A percentile compares a stretch with the other conserved stretches of the same genome.
Evolutionary conservation across 2,329 filamentous ascomycete species (phyloP).

Genomic region (Cercospora zeae-maydis): DNA sequence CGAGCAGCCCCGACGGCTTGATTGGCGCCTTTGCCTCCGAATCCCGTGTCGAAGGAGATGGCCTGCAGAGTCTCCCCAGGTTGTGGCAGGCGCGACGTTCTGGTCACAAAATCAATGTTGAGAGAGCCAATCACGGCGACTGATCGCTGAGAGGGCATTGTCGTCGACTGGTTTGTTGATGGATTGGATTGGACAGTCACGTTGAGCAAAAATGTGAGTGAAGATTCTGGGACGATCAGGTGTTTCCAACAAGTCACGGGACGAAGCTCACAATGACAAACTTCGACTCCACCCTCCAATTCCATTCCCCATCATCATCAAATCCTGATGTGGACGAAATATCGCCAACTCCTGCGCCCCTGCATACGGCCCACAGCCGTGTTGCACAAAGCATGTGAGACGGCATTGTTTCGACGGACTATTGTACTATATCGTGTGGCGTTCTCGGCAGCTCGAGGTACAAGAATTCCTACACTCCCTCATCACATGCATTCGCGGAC

Average conservation of each 20-base stretch:
- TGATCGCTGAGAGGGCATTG: slow-evolving; percentile 11
- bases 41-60: slow-evolving; percentile 71
- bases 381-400: neutral
- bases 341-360: neutral
- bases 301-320: neutral
- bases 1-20: slow-evolving; percentile 63
- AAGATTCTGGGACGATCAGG: neutral
- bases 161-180: neutral
- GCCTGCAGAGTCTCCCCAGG: slow-evolving; percentile 86
- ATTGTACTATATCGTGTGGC: no score
- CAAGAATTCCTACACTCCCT: no score
- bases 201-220: neutral
- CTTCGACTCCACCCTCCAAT: neutral
- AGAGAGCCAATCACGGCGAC: slow-evolving; percentile 85
- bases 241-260: neutral
- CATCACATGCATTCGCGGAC: no score
- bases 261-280: neutral
- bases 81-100: slow-evolving; percentile 75
- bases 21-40: slow-evolving; percentile 93
- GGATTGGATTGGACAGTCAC: neutral
- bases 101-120: slow-evolving; percentile 89
- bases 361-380: no score
- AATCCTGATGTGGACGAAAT: neutral
- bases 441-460: neutral
- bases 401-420: no score